phyloP scores from a whole-genome alignment of 2,329 filamentous ascomycete species.

The Ophiostoma sp. region DNA sequence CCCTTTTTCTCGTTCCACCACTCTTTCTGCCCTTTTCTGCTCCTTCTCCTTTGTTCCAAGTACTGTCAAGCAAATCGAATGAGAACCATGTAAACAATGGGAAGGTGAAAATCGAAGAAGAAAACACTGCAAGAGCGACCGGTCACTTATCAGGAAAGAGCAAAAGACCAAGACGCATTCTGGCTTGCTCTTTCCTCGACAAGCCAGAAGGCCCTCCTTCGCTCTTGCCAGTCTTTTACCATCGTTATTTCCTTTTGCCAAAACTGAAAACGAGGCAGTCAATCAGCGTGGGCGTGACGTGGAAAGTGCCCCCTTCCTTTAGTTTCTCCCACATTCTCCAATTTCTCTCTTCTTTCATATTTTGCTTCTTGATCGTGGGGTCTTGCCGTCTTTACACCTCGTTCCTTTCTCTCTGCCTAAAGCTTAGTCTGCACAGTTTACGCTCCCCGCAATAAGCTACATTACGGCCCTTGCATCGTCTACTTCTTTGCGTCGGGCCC shows the following conservation, averaged over 20 bases:
- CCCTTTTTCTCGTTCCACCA: neutral
- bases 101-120: neutral
- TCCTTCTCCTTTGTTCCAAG: constrained; percentile 11
- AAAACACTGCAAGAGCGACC: constrained; percentile 1
- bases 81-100: neutral
- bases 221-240: neutral
- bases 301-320: neutral
- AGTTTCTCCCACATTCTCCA: neutral
- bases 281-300: constrained; percentile 17
- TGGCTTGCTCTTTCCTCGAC: neutral
- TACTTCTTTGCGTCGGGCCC: constrained; percentile 4
- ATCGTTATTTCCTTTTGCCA: neutral
- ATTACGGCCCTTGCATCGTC: constrained; percentile 19
- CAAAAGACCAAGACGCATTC: neutral
- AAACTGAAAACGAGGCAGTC: constrained; percentile 12
- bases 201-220: neutral
- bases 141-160: neutral
- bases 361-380: neutral
- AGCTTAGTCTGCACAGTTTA: neutral
- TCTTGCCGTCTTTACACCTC: neutral
- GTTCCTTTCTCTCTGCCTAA: neutral
- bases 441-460: constrained; percentile 20
- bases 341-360: neutral
- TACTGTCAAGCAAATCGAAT: neutral
- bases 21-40: neutral